Percentiles rank a stretch among this genome's conserved stretches.
Evolutionary conservation across 2,329 filamentous ascomycete genomes (phyloP).

Genomic region (Diaporthe australafricana): DNA sequence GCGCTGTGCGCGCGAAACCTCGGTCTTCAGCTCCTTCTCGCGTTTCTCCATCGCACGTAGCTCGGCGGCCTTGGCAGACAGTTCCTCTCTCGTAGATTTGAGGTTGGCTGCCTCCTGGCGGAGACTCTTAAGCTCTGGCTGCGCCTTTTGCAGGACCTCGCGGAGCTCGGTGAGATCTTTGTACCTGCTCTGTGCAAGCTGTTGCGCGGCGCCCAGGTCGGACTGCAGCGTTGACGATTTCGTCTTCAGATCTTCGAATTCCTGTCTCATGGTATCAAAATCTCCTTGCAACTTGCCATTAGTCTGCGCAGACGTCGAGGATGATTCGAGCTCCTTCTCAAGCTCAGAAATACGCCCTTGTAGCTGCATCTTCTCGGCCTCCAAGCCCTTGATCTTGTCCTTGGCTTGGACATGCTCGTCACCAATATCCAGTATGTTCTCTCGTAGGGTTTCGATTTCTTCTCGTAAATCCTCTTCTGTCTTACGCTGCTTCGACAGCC

Average conservation of each 20-base stretch:
- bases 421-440: conserved; percentile 82
- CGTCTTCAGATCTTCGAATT: conserved; percentile 76
- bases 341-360: conserved; percentile 73
- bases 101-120: conserved; percentile 81
- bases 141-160: conserved; percentile 83
- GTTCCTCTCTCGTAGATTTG: conserved; percentile 80
- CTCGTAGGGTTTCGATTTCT: conserved; percentile 85
- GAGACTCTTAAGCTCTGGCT: conserved; percentile 85
- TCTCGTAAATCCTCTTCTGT: conserved; percentile 84
- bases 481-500: conserved; percentile 75
- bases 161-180: conserved; percentile 87
- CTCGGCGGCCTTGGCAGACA: conserved; percentile 68
- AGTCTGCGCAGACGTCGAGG: conserved; percentile 51
- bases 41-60: conserved; percentile 82
- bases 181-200: conserved; percentile 87
- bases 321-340: conserved; percentile 73
- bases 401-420: conserved; percentile 88
- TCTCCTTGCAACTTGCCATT: conserved; percentile 70
- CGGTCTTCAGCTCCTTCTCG: conserved; percentile 83
- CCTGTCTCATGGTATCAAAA: conserved; percentile 64
- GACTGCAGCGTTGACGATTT: conserved; percentile 79
- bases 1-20: conserved; percentile 77
- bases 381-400: conserved; percentile 78
- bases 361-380: conserved; percentile 75
- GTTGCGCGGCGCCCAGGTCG: conserved; percentile 86